Base-by-base conservation (phyloP, 192 early-diverging fungal genomes). In the Linnemannia exigua region DNA sequence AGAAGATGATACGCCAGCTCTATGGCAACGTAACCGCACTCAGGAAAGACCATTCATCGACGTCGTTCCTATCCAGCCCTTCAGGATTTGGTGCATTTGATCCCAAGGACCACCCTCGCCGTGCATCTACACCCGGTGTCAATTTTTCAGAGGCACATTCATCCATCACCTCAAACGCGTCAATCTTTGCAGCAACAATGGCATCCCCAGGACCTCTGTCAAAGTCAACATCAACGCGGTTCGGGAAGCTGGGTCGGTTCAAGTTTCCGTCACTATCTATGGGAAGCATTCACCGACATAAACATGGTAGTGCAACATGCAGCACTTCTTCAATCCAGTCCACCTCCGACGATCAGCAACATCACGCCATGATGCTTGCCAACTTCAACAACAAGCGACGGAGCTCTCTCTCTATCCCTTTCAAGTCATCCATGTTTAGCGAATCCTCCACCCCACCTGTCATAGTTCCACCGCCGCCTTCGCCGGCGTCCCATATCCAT, bases 211-310 rank as follows among this genome's bases (percentile, higher is more conserved):
- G 15, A n/a, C 9, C 58, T 12, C 58, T 12, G 25, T 63, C 58
- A 4, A 52, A 72, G 38, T 0, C 52, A 35, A 79, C 79, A 36
- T 31, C 74, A 28, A 72, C 72, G 19, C 78, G 82, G 2, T 25
- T 86, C 1, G 75, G 74, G 5, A 68, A 61, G 2, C 37, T 86
- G 48, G 70, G 74, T 0, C 78, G 78, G n/a, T 80, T 86, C 70
- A 79, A 80, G 25, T 80, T 86, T 22, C 84, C 84, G 2, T 80
- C 84, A 28, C 16, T 86, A 20, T 77, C 74, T 11, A 76, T 86
- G 33, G 50, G 70, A n/a, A 74, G 51, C 17, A 72, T 80, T 38
- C 78, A 86, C 37, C 58, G 58, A 28, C 70, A 71, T 25, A 71
- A 85, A 79, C 38, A n/a, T 52, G 1, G 11, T 72, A 44, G 44